phyloP scores from a whole-genome alignment of 192 early-diverging fungal species.

The Phlyctochytrium planicorne region DNA sequence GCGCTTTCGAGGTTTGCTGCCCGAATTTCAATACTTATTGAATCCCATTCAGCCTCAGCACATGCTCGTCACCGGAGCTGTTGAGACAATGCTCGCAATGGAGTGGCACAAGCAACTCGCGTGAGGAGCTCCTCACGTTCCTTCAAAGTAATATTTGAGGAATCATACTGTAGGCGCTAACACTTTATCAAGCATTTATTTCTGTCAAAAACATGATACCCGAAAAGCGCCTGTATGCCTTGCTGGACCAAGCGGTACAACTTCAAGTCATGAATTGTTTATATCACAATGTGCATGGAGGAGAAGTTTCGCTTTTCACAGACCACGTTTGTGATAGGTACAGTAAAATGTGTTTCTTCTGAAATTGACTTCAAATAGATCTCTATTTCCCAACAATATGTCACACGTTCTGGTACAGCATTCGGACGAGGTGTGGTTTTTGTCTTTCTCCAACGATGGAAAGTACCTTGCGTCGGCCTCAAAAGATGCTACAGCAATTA shows the following conservation, averaged over 20 bases:
- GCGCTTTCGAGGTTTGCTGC: constrained; percentile 75
- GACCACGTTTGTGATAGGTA: constrained; percentile 79
- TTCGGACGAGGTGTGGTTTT: constrained; percentile 93
- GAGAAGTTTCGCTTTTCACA: constrained; percentile 58
- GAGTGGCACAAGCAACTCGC: constrained; percentile 78
- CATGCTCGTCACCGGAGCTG: constrained; percentile 67
- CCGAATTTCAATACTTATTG: not conserved
- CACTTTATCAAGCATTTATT: constrained; percentile 69
- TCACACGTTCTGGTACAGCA: constrained; percentile 63
- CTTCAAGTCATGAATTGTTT: constrained; percentile 75
- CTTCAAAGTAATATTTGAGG: constrained; percentile 61
- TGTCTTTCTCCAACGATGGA: constrained; percentile 89
- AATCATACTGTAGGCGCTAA: constrained; percentile 14
- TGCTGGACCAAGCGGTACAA: constrained; percentile 78
- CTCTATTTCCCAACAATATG: constrained; percentile 24
- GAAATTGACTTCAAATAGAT: not conserved
- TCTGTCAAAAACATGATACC: constrained; percentile 86
- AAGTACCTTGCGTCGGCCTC: constrained; percentile 88
- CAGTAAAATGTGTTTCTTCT: not conserved
- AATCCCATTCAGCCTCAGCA: constrained; percentile 56
- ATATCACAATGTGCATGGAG: constrained; percentile 75
- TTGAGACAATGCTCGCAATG: constrained; percentile 68
- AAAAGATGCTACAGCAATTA: constrained; percentile 79
- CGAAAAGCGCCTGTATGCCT: constrained; percentile 73
- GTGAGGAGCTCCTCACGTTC: constrained; percentile 56